phyloP scores from a whole-genome alignment of 352 stramenopile species.

The Phytophthora lateralis region DNA sequence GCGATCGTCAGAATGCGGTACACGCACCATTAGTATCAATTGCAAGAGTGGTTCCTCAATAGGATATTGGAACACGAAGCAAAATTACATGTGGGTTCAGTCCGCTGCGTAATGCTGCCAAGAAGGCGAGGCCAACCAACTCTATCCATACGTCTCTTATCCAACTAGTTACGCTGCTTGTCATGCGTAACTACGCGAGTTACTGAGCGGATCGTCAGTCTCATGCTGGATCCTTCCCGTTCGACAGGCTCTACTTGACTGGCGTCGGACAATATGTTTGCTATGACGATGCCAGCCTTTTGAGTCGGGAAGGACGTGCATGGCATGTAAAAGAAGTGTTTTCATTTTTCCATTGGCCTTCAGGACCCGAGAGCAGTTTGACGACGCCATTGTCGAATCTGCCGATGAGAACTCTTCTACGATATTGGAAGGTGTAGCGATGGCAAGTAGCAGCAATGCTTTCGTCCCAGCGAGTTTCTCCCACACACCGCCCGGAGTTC shows the following conservation, averaged over 20 bases:
- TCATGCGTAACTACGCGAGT: conserved; percentile 2
- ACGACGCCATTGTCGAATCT: conserved; percentile 9
- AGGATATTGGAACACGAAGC: background rate
- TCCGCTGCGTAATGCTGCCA: conserved; percentile 1
- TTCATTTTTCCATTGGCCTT: conserved; percentile 11
- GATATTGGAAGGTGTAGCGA: conserved; percentile 10
- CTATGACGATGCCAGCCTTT: background rate
- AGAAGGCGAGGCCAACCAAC: conserved; percentile 2
- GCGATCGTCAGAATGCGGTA: background rate
- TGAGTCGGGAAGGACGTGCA: background rate
- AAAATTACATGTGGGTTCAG: conserved; percentile 12
- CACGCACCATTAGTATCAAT: background rate
- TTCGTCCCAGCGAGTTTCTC: background rate
- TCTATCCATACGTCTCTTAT: conserved; percentile 3
- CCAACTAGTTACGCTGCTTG: background rate
- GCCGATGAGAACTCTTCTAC: conserved; percentile 17
- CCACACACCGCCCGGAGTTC: conserved; percentile 4
- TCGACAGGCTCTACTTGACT: conserved; percentile 14
- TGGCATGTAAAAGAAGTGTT: background rate
- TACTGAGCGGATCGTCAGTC: conserved; percentile 13
- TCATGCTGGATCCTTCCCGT: conserved; percentile 1
- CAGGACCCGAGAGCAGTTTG: background rate
- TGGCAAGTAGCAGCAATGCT: conserved; percentile 4
- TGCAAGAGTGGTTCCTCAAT: background rate
- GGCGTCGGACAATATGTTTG: conserved; percentile 9